These are phyloP conservation scores for Lasiosphaeria miniovina DNA, from an alignment of 495 filamentous ascomycete genomes.

Conservation along the genomic window DNA sequence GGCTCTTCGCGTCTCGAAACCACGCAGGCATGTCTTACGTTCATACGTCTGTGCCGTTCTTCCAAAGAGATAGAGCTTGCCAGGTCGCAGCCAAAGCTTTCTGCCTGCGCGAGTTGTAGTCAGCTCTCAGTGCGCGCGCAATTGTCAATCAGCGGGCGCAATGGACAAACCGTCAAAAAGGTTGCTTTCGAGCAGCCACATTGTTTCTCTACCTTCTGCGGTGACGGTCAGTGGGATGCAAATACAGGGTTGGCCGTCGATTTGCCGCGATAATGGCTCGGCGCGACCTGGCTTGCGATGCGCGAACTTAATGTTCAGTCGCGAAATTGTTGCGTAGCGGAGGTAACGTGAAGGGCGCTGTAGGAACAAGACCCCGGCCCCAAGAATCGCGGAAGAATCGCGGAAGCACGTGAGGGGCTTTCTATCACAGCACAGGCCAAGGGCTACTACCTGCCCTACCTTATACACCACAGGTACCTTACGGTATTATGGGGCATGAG, in stretches of 20 bases:
- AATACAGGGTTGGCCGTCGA: background rate
- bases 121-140: background rate
- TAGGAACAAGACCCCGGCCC: background rate
- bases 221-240: background rate
- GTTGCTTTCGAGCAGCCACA: conserved; percentile 62
- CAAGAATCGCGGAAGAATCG: conserved; percentile 18
- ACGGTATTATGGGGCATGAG: too few species aligned
- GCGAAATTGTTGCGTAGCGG: conserved; percentile 5
- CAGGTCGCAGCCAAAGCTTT: conserved; percentile 77
- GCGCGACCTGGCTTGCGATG: background rate
- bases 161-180: conserved; percentile 44
- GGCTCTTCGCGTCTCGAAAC: background rate
- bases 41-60: conserved; percentile 46
- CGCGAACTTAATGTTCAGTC: too few species aligned
- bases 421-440: background rate
- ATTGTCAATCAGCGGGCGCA: background rate
- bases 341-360: conserved; percentile 12
- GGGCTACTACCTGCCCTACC: background rate
- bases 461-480: background rate
- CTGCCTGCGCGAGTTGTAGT: conserved; percentile 50
- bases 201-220: conserved; percentile 21
- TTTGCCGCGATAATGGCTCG: background rate
- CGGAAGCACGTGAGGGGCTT: conserved; percentile 20
- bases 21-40: conserved; percentile 32
- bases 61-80: conserved; percentile 78